Conservation (phyloP, 2,329 filamentous ascomycete genomes). For the Ophiocordyceps polyrhachis-furcata region DNA sequence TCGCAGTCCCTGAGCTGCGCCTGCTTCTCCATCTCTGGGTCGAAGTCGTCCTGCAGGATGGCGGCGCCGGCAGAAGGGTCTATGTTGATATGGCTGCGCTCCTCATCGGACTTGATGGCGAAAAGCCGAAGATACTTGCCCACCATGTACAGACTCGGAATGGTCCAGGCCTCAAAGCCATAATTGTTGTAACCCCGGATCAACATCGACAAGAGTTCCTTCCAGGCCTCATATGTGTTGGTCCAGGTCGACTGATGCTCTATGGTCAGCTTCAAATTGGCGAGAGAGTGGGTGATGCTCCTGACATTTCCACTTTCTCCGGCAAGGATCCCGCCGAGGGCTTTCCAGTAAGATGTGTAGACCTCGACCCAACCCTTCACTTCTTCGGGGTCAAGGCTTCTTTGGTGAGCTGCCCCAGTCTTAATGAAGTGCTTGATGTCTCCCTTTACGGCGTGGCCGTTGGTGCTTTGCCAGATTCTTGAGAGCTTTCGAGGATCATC, state of each 20-base stretch:
- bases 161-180: conserved; percentile 73
- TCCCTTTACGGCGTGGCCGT: conserved; percentile 41
- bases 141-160: conserved; percentile 74
- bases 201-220: conserved; percentile 57
- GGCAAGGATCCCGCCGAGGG: conserved; percentile 52
- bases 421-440: conserved; percentile 58
- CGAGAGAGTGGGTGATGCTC: not conserved
- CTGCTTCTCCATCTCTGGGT: conserved; percentile 57
- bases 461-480: conserved; percentile 53
- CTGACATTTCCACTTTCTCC: conserved; percentile 21
- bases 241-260: conserved; percentile 43
- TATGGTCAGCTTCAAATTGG: conserved; percentile 4
- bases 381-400: conserved; percentile 45
- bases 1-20: conserved; percentile 83
- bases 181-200: conserved; percentile 64
- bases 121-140: conserved; percentile 77
- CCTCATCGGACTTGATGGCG: conserved; percentile 77
- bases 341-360: conserved; percentile 70
- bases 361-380: conserved; percentile 72
- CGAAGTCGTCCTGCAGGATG: conserved; percentile 62
- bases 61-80: conserved; percentile 19
- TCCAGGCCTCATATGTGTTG: conserved; percentile 79
- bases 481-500: conserved; percentile 46
- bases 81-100: conserved; percentile 24
- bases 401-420: conserved; percentile 34